These are phyloP conservation scores for Lophiostoma macrostomum DNA, from an alignment of 495 filamentous ascomycete genomes.

Conservation along the genomic window DNA sequence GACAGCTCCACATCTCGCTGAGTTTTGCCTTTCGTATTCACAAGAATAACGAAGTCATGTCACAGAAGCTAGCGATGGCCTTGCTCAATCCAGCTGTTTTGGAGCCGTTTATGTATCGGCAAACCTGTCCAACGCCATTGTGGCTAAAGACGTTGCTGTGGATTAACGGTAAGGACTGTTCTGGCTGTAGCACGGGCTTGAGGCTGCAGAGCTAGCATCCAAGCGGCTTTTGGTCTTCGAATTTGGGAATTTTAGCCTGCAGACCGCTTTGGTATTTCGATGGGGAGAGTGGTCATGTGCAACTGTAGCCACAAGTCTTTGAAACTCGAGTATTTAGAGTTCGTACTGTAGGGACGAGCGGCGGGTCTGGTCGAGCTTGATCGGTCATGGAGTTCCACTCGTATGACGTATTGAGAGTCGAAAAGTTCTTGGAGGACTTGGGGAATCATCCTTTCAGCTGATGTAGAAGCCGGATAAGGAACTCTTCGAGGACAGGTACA, in stretches of 20 bases:
- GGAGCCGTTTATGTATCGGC: slow-evolving; percentile 1
- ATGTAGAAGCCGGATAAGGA: slow-evolving; percentile 16
- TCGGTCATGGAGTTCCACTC: background rate
- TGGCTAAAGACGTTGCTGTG: slow-evolving; percentile 13
- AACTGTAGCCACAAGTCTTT: too few relatives aligned
- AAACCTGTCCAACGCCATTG: slow-evolving; percentile 11
- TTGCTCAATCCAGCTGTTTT: slow-evolving; percentile 1
- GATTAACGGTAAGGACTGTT: slow-evolving; percentile 7
- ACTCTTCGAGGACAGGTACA: background rate
- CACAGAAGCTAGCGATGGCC: slow-evolving; percentile 1
- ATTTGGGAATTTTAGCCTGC: background rate
- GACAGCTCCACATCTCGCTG: background rate
- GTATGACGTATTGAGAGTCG: background rate
- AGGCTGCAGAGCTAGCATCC: background rate
- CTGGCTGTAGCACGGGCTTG: too few relatives aligned
- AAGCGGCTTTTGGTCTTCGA: background rate
- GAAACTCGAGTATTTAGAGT: too few relatives aligned
- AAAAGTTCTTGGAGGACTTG: background rate
- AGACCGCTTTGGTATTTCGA: too few relatives aligned
- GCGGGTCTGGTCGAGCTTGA: too few relatives aligned
- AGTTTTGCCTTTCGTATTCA: slow-evolving; percentile 2
- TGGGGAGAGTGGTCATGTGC: too few relatives aligned
- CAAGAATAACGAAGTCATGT: slow-evolving; percentile 19
- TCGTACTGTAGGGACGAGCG: too few relatives aligned
- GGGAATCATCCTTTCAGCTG: background rate